phyloP scores from a whole-genome alignment of 2,329 filamentous ascomycete species.

The Claviceps spartinae region DNA sequence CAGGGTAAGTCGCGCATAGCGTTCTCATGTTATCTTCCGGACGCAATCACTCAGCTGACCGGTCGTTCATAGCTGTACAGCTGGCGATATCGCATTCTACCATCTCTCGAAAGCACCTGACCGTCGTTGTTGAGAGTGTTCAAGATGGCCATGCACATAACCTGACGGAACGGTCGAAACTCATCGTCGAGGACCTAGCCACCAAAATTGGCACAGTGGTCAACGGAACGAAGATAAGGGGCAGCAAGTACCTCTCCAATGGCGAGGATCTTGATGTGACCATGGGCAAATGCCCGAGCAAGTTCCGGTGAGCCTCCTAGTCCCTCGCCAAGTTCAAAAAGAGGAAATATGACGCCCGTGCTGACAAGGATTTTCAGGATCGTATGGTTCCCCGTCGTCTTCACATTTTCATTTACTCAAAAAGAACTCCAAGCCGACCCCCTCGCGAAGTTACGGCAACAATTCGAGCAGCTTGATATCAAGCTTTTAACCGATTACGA shows the following conservation, averaged over 20 bases:
- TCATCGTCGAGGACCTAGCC: conserved; percentile 65
- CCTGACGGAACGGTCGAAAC: conserved; percentile 48
- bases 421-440: conserved; percentile 57
- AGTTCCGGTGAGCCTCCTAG: conserved; percentile 36
- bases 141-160: conserved; percentile 51
- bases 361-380: conserved; percentile 35
- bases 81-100: conserved; percentile 64
- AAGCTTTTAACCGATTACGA: conserved; percentile 69
- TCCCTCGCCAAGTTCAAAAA: too few relatives aligned
- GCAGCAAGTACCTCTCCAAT: conserved; percentile 42
- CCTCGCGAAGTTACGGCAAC: conserved; percentile 45
- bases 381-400: conserved; percentile 65
- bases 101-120: conserved; percentile 80
- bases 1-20: conserved; percentile 35
- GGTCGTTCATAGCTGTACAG: conserved; percentile 38
- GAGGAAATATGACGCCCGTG: not conserved
- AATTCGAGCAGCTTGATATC: conserved; percentile 75
- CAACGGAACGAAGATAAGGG: conserved; percentile 58
- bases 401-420: conserved; percentile 58
- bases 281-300: conserved; percentile 55
- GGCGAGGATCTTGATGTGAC: conserved; percentile 44
- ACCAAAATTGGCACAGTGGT: conserved; percentile 75
- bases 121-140: conserved; percentile 57
- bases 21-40: not conserved
- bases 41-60: not conserved